Evolutionary conservation across 129 eudicot species (phyloP), one percentile per base, ranked within the genome.

Genomic region (carrot (Daucus carota)): DNA sequence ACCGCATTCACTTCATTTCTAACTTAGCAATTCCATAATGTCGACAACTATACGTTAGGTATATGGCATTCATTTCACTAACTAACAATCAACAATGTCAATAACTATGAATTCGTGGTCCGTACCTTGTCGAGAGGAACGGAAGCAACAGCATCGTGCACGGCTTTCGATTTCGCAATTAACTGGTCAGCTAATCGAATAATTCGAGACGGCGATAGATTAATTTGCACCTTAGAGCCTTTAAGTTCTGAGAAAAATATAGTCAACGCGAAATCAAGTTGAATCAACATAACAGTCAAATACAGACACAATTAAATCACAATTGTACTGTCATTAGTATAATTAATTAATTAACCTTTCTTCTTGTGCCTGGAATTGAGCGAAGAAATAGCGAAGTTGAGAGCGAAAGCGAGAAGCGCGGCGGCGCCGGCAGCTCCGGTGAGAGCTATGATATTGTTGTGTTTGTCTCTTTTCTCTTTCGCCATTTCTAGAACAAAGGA

Each of bases 371-470:
- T 88, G 8, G 89, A 79, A 52, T 84, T 82, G 78, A 94, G 77
- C 28, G 89, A 86, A 74, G 76, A 33, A 72, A 87, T 65, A 9
- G 88, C 92, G 60, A 94, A 79, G 84, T 85, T 91, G 76, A 87
- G 84, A 74, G 96, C 96, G 74, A 91, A 75, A 63, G 89, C 93
- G 57, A 87, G 40, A 36, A 94, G 77, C 57, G 98, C 98, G 31
- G 96, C 96, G 65, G 90, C 86, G 31, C 98, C 98, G 20, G 96
- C 96, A 60, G 90, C 86, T 34, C 98, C 98, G 77, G 96, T 89
- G 78, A 93, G 29, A 77, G 91, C 93, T 65, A 93, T 31, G 5
- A 90, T 77, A 16, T 83, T 90, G 68, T 80, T 65, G 29, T 54
- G 31, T 75, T 71, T 79, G 20, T 66, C 73, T 54, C 36, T 76